Evolutionary conservation across 257 asterid genomes (phyloP), one percentile per base, ranked within the genome.

Genomic region (Solanum paucissectum): DNA sequence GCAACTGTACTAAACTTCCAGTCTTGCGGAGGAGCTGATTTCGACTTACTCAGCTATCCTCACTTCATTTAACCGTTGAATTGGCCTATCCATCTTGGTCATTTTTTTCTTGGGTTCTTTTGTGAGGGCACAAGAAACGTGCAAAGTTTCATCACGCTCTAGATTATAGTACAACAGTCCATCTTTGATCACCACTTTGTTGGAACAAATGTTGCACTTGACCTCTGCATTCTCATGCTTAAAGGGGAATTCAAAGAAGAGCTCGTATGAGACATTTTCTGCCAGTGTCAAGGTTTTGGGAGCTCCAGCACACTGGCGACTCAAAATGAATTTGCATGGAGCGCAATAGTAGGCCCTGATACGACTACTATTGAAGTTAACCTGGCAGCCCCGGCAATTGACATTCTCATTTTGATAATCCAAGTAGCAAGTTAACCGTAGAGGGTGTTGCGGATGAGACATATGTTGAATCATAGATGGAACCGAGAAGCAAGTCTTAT

Each of bases 21-120:
- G 91, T 93, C 25, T 92, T 92, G 52, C 90, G 86, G 36, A 93
- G 91, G 83, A 75, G 9, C 32, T 74, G 21, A 73, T 25, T 76
- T 40, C 13, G 5, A 33, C 4, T 40, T 12, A n/a, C 1, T 76
- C 84, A 12, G 12, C 8, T 25, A 77, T 25, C 64, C 23, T 42
- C 62, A 25, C 7, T 77, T 40, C 37, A 9, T 77, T 77, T 77
- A 23, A 62, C 3, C 9, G 85, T 44, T 2, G 85, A 44, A 40
- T 8, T 42, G 16, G 4, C 36, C 7, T 12, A 4, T 33, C 25
- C 42, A 12, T 7, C 3, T 8, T 79, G 2, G n/a, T 7, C n/a
- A 1, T 1, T 25, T 79, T 21, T 0, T 25, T 1, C 0, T 12
- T 34, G 12, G 40, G 1, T 44, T 79, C 66, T 46, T 81, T 16